These are phyloP conservation scores for Pyrenopolyporus hunteri DNA, from an alignment of 495 filamentous ascomycete genomes.

Conservation along the genomic window DNA sequence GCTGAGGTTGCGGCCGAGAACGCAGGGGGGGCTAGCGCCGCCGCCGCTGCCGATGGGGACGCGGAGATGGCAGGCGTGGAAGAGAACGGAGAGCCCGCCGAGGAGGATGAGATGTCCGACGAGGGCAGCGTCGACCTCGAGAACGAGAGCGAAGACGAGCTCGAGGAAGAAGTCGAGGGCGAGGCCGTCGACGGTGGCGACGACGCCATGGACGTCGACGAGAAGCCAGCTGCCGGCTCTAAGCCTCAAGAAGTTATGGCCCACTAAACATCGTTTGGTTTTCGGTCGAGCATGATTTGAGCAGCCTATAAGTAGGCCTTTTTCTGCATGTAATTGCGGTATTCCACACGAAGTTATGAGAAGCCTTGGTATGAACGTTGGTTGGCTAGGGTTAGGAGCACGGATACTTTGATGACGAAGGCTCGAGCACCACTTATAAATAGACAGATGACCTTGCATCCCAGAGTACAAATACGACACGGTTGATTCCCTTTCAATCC, in stretches of 20 bases:
- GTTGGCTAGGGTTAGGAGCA: constrained; percentile 23
- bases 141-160: constrained; percentile 80
- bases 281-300: not conserved
- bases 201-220: constrained; percentile 86
- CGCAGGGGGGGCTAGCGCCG: constrained; percentile 49
- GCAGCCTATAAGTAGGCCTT: not conserved
- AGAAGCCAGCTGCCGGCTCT: constrained; percentile 37
- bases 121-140: constrained; percentile 96
- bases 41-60: constrained; percentile 64
- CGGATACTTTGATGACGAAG: constrained; percentile 7
- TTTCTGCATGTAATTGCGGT: constrained; percentile 3
- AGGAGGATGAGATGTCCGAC: constrained; percentile 80
- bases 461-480: constrained; percentile 5
- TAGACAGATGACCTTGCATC: constrained; percentile 4
- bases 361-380: constrained; percentile 20
- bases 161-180: constrained; percentile 84
- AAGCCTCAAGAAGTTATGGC: constrained; percentile 30
- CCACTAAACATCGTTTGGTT: constrained; percentile 7
- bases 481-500: not conserved
- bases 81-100: constrained; percentile 52
- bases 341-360: constrained; percentile 33
- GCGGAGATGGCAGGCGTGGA: constrained; percentile 84
- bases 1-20: constrained; percentile 52
- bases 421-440: not conserved
- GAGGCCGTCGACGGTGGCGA: constrained; percentile 70